Conservation (phyloP, 805 yeast species). For the Saccharomycopsis microspora region DNA sequence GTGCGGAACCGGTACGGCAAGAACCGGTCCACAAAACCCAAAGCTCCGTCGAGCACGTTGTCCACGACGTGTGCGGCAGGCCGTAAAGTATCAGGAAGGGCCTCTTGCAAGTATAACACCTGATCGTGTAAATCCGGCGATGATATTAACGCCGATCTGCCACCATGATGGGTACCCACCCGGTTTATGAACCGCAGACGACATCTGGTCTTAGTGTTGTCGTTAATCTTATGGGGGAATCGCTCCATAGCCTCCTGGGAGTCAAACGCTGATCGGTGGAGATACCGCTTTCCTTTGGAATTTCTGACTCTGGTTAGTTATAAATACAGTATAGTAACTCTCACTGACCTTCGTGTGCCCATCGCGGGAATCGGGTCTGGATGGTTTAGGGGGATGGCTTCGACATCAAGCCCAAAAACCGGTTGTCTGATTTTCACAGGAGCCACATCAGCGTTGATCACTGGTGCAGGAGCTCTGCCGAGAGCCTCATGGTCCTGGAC, state of each 20-base stretch:
- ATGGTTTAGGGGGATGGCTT: too few species aligned
- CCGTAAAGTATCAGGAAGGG: conserved; percentile 3
- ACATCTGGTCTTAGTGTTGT: conserved; percentile 5
- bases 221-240: conserved; percentile 2
- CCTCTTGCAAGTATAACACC: not conserved
- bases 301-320: not conserved
- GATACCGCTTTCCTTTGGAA: not conserved
- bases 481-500: too few species aligned
- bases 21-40: conserved; percentile 3
- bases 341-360: not conserved
- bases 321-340: not conserved
- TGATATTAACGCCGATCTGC: not conserved
- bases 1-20: conserved; percentile 10
- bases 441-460: too few species aligned
- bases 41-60: not conserved
- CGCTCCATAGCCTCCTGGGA: conserved; percentile 2
- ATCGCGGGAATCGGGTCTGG: not conserved
- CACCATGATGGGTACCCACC: conserved; percentile 6
- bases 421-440: too few species aligned
- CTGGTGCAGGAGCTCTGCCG: too few species aligned
- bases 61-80: conserved; percentile 1
- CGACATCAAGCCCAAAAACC: too few species aligned
- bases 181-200: conserved; percentile 6
- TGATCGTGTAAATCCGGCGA: not conserved
- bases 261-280: conserved; percentile 6